These are phyloP conservation scores for Cadophora malorum DNA, from an alignment of 2,329 filamentous ascomycete genomes.

Conservation along the genomic window DNA sequence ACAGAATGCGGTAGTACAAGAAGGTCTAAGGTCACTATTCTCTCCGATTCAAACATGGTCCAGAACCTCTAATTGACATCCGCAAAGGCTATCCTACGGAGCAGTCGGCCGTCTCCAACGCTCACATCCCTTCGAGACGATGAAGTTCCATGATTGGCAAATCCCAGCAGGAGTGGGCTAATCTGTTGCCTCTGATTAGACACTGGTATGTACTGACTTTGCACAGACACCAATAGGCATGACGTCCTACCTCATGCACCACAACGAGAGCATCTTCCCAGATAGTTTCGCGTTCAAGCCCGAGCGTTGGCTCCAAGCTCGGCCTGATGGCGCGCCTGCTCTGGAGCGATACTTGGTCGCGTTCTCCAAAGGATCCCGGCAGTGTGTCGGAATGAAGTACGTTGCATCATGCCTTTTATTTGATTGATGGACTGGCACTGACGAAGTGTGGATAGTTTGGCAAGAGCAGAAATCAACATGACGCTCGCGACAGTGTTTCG, in stretches of 20 bases:
- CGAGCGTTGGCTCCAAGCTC: constrained; percentile 40
- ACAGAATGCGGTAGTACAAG: constrained; percentile 17
- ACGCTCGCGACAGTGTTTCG: constrained; percentile 33
- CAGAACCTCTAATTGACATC: too few relatives aligned
- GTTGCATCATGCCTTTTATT: constrained; percentile 16
- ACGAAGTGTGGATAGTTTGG: constrained; percentile 28
- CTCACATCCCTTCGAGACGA: constrained; percentile 22
- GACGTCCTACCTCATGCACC: constrained; percentile 35
- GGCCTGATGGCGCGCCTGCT: constrained; percentile 32
- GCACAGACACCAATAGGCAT: constrained; percentile 45
- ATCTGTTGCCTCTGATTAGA: not conserved
- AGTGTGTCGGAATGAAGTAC: constrained; percentile 37
- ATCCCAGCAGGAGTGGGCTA: constrained; percentile 30
- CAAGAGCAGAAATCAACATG: constrained; percentile 36
- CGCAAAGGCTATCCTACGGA: constrained; percentile 34
- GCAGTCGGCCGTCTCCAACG: constrained; percentile 29
- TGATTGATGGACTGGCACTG: too few relatives aligned
- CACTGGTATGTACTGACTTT: not conserved
- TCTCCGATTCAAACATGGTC: too few relatives aligned
- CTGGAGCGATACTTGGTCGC: constrained; percentile 36
- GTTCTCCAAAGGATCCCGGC: constrained; percentile 35
- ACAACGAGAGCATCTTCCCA: constrained; percentile 35
- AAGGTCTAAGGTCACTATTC: too few relatives aligned
- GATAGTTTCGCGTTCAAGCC: constrained; percentile 32
- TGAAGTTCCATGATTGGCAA: constrained; percentile 28